Percentiles rank a stretch among this genome's conserved stretches.
Conservation (phyloP, 208 protist genomes). For the Lotmaria passim region DNA sequence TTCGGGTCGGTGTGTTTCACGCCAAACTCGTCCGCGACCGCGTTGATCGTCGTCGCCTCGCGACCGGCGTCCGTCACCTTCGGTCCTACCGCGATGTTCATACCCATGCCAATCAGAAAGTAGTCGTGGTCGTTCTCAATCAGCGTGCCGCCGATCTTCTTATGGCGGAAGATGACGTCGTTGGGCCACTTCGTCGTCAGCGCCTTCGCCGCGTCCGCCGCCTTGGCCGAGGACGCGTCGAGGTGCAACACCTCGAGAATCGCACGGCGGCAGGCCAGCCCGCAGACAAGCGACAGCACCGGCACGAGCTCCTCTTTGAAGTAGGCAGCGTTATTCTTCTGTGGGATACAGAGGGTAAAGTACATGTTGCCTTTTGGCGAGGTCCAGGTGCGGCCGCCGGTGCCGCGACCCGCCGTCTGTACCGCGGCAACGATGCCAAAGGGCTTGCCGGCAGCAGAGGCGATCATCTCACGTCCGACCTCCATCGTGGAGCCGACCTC, state of each 20-base stretch:
- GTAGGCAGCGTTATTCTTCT: conserved; percentile 8
- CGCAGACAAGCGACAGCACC: conserved; percentile 63
- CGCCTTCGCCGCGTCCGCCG: conserved; percentile 9
- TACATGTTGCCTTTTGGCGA: conserved; percentile 83
- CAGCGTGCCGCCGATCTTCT: conserved; percentile 73
- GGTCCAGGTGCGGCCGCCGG: conserved; percentile 56
- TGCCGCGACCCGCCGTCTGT: conserved; percentile 64
- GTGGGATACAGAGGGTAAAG: conserved; percentile 67
- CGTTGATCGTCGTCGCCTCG: conserved; percentile 38
- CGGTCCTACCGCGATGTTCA: conserved; percentile 65
- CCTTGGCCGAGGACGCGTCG: conserved; percentile 14
- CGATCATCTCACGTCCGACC: conserved; percentile 46
- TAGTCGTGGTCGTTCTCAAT: conserved; percentile 46
- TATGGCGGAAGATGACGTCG: conserved; percentile 62
- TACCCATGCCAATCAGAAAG: conserved; percentile 68
- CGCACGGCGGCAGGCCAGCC: conserved; percentile 54
- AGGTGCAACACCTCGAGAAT: conserved; percentile 39
- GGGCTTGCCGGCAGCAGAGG: conserved; percentile 20
- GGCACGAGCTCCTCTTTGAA: conserved; percentile 42
- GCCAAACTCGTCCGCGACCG: conserved; percentile 34
- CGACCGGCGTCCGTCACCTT: conserved; percentile 56
- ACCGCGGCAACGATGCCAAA: conserved; percentile 60
- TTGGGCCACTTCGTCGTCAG: conserved; percentile 83
- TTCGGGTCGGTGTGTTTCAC: conserved; percentile 6
- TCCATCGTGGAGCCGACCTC: conserved; percentile 72